Evolutionary conservation across 2,329 filamentous ascomycete genomes (phyloP).

Genomic region (Tympanopsis confertula): DNA sequence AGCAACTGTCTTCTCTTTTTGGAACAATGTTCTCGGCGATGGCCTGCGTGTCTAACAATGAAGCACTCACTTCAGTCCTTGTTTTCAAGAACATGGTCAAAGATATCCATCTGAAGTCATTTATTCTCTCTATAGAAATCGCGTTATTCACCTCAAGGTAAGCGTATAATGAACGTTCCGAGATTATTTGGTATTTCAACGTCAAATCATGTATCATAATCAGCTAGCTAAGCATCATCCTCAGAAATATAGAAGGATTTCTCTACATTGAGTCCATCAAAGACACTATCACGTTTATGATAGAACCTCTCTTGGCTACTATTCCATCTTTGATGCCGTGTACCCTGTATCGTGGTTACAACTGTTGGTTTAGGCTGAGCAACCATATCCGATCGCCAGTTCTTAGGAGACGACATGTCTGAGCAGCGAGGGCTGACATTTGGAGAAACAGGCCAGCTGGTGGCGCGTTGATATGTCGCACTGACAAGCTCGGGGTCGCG

Average conservation of each 20-base stretch:
- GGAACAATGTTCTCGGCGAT: too few relatives aligned
- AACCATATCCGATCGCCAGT: neutral
- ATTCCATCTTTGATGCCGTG: neutral
- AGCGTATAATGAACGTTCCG: too few relatives aligned
- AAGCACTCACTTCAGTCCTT: too few relatives aligned
- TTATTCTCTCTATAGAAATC: too few relatives aligned
- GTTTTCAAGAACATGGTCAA: too few relatives aligned
- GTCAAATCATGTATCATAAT: too few relatives aligned
- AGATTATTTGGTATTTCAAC: too few relatives aligned
- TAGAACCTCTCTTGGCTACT: neutral
- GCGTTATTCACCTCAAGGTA: too few relatives aligned
- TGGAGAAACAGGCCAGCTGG: neutral
- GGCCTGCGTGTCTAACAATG: too few relatives aligned
- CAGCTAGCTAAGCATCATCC: too few relatives aligned
- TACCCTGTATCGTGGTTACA: neutral
- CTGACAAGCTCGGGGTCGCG: neutral
- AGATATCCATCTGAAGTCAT: too few relatives aligned
- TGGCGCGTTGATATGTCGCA: neutral
- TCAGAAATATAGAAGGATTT: neutral
- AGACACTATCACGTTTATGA: neutral
- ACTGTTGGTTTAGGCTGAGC: neutral
- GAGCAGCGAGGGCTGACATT: neutral
- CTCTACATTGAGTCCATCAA: neutral
- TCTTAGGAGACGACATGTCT: neutral
- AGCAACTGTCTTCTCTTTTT: too few relatives aligned